Evolutionary conservation across 331 rosid species (phyloP), one percentile per base, ranked within the genome.

Genomic region (Ulmus americana): DNA sequence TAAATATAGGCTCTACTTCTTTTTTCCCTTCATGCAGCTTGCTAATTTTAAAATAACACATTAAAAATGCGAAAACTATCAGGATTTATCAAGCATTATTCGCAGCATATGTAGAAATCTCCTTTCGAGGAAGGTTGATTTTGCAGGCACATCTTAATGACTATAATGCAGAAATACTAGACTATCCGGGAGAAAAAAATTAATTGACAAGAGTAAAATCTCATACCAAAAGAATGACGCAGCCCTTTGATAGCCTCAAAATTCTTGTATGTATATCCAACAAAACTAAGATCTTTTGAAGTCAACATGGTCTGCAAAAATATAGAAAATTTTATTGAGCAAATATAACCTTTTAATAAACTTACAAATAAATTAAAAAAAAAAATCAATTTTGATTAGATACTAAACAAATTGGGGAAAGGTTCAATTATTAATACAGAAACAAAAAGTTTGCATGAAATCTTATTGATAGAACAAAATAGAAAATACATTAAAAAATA

Each of bases 221-320:
- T 41, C 77, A 11, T 81, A 88, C 97, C 95, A 47, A 52, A n/a
- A 65, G 95, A 72, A 45, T 57, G 90, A 45, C 6, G 81, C 18
- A 65, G 67, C 51, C 95, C 96, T 75, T 84, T 88, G 71, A 88
- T 81, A 55, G 96, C 97, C 39, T 91, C 96, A 64, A 91, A 91
- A 55, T 91, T 88, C 80, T 91, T 91, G 76, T 88, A 91, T 46
- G 97, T 88, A 78, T 91, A 91, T 61, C 97, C 97, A 80, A 91
- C 97, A 74, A 91, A 91, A 81, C 77, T 91, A 62, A 91, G 92
- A 86, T 91, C 96, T 79, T 86, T 84, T 49, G 95, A 73, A 78
- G 90, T 86, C 83, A 91, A 48, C 74, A 84, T 69, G 74, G 53
- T 88, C 97, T 91, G 80, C 55, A 39, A 61, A 74, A 45, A 20